phyloP scores from a whole-genome alignment of 371 early-diverging fungal genomes.

The Amoeboaphelidium protococcarum region DNA sequence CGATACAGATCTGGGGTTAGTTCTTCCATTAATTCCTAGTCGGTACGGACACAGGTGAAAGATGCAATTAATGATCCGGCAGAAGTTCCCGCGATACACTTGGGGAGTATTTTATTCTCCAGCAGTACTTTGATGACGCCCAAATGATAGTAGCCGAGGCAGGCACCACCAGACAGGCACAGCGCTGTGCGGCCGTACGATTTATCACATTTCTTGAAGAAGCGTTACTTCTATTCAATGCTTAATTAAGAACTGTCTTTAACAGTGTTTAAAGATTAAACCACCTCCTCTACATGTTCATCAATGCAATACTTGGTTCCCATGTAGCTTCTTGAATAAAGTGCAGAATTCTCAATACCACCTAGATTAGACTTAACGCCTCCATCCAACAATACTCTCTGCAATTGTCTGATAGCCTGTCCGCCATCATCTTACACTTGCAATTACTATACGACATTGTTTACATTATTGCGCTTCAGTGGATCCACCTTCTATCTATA shows the following conservation, averaged over 20 bases:
- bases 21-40: slow-evolving; percentile 14
- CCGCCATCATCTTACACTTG: neutral
- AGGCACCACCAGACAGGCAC: slow-evolving; percentile 22
- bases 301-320: slow-evolving; percentile 19
- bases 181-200: slow-evolving; percentile 20
- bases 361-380: slow-evolving; percentile 50
- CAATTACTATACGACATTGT: neutral
- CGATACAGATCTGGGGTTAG: slow-evolving; percentile 7
- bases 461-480: neutral
- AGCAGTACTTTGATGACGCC: slow-evolving; percentile 19
- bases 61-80: slow-evolving; percentile 16
- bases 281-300: slow-evolving; percentile 11
- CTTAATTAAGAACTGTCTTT: slow-evolving; percentile 6
- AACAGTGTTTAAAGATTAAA: slow-evolving; percentile 10
- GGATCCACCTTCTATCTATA: neutral
- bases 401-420: neutral
- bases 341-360: slow-evolving; percentile 40
- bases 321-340: slow-evolving; percentile 14
- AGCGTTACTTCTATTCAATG: slow-evolving; percentile 10
- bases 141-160: slow-evolving; percentile 14
- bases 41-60: slow-evolving; percentile 14
- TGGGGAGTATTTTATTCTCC: slow-evolving; percentile 15
- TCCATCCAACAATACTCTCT: slow-evolving; percentile 10
- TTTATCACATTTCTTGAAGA: slow-evolving; percentile 9
- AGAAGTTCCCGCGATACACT: slow-evolving; percentile 17